Base-by-base conservation (phyloP, 768 basidiomycete genomes). In the Artomyces pyxidatus region DNA sequence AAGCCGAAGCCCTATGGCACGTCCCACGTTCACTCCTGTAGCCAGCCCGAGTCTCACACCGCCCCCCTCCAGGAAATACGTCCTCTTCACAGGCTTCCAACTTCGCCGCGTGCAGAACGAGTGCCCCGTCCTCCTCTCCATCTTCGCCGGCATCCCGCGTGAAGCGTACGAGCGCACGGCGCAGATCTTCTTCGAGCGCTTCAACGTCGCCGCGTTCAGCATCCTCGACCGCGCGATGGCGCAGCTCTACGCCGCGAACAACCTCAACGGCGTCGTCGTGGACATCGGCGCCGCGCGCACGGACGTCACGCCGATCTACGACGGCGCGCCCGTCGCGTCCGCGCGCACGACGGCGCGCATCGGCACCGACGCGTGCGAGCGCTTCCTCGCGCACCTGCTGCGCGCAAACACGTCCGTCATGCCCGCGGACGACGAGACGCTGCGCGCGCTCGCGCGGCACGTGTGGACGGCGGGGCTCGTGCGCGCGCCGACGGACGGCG, bases 1-100 rank as follows among this genome's bases (percentile, higher is more conserved):
- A 90, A 55, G 86, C 88, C 16, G 92, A 95, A 63, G 93, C 90
- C 0, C 71, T 96, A 45, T 91, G 91, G 92, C 92, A 62, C 43
- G 81, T 68, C 48, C 35, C n/a, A 0, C 6, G 22, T 9, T 19
- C 10, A 16, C n/a, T 16, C 12, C 0, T 4, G 21, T 12, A 25
- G 4, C 22, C 35, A 6, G n/a, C 40, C 42, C 27, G 52, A 40
- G 21, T n/a, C 11, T 23, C 29, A 16, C 16, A 4, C 14, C 19
- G 6, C 6, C 27, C 14, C 14, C 8, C 14, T 37, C 27, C 68
- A 94, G 91, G 88, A 93, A 93, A 70, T 71, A 94, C 58, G 68
- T 88, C 43, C 75, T 96, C 16, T 91, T 92, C 67, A 75, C 70
- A 47, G 74, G 73, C 47, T 75, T 95, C 19, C 77, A 81, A 52